Conservation (phyloP, 805 yeast species). For the Sungouiella thailandica region DNA sequence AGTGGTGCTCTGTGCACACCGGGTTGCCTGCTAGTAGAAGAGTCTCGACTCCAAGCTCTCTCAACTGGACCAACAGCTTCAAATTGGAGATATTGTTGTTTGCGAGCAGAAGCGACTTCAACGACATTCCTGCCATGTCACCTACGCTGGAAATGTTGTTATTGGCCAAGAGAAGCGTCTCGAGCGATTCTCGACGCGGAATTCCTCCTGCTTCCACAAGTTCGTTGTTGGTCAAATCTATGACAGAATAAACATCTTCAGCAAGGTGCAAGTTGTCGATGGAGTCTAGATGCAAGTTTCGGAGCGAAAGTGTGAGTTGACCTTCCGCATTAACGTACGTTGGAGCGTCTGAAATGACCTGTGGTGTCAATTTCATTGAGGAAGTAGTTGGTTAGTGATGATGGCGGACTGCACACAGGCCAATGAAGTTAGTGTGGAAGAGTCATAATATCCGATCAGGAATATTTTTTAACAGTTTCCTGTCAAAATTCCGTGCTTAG, state of each 20-base stretch:
- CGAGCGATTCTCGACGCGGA: constrained; percentile 39
- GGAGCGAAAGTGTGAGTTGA: constrained; percentile 29
- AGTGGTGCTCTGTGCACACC: constrained; percentile 44
- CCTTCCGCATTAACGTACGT: constrained; percentile 32
- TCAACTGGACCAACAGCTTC: constrained; percentile 24
- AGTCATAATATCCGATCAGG: too few species aligned
- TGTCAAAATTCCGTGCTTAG: too few species aligned
- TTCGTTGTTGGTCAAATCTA: constrained; percentile 77
- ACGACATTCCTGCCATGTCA: constrained; percentile 24
- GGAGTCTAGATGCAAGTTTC: constrained; percentile 27
- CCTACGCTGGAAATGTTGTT: constrained; percentile 49
- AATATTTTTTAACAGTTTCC: too few species aligned
- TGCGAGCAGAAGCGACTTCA: constrained; percentile 48
- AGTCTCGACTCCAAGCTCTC: constrained; percentile 15
- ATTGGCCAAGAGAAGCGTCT: constrained; percentile 55
- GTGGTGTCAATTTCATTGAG: constrained; percentile 33
- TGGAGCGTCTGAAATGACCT: constrained; percentile 26
- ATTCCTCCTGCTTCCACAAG: constrained; percentile 49
- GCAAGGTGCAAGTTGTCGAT: constrained; percentile 34
- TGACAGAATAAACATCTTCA: constrained; percentile 37
- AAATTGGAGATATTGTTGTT: constrained; percentile 48
- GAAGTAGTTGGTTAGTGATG: background rate
- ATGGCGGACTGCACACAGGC: too few species aligned
- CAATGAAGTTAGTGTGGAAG: too few species aligned
- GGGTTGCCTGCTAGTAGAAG: constrained; percentile 59